phyloP scores from a whole-genome alignment of 768 basidiomycete genomes.

The Termitomyces heimii region DNA sequence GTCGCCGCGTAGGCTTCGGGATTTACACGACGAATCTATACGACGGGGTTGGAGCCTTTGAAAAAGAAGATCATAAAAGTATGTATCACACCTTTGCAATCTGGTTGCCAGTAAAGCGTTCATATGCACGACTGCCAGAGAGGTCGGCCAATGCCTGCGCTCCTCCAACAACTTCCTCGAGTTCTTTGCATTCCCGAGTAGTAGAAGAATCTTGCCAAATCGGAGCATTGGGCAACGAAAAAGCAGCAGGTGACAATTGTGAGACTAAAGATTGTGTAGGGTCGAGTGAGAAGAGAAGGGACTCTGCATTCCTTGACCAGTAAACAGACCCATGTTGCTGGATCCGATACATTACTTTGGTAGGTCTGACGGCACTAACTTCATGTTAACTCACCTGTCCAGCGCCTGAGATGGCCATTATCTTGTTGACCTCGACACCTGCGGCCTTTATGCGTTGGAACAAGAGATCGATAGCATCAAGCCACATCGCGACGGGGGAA shows the following conservation, averaged over 20 bases:
- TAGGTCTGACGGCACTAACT: neutral
- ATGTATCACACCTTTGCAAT: constrained; percentile 53
- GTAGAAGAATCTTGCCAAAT: constrained; percentile 95
- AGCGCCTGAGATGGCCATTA: constrained; percentile 69
- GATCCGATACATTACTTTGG: neutral
- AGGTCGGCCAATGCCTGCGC: constrained; percentile 65
- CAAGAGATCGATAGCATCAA: constrained; percentile 80
- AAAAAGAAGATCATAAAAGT: too few relatives aligned
- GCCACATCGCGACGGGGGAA: constrained; percentile 77
- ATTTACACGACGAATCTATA: constrained; percentile 50
- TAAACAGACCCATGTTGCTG: constrained; percentile 88
- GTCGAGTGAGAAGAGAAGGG: constrained; percentile 48
- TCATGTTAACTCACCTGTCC: constrained; percentile 50
- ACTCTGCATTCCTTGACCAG: constrained; percentile 58
- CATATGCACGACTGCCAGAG: constrained; percentile 81
- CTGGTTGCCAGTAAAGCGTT: constrained; percentile 85
- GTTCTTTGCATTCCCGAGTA: constrained; percentile 59
- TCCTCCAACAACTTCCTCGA: constrained; percentile 67
- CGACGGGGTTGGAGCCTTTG: neutral
- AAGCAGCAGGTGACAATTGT: constrained; percentile 60
- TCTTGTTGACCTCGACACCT: constrained; percentile 51
- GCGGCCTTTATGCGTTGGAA: constrained; percentile 53
- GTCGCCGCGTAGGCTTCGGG: constrained; percentile 55
- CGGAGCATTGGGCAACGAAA: constrained; percentile 62
- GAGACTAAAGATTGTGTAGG: constrained; percentile 41